Evolutionary conservation across 768 basidiomycete genomes (phyloP).

Genomic region (Rhizopogon vinicolor): DNA sequence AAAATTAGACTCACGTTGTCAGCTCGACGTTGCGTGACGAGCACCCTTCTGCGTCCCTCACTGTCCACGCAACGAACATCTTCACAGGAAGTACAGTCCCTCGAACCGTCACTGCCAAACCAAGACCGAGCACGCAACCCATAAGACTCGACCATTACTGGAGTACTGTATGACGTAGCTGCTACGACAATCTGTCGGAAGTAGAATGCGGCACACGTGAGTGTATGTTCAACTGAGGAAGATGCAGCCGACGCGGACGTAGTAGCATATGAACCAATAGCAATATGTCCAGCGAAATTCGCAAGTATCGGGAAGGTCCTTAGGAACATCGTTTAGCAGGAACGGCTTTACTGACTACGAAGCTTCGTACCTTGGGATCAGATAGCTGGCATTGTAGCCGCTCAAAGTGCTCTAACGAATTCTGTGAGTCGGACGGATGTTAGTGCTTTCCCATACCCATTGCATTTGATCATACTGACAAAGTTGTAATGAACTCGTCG

Average conservation of each 20-base stretch:
- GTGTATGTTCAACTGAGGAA: conserved; percentile 25
- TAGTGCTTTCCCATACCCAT: too few relatives aligned
- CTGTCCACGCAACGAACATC: conserved; percentile 48
- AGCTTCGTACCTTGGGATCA: too few relatives aligned
- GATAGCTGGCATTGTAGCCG: too few relatives aligned
- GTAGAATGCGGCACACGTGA: conserved; percentile 75
- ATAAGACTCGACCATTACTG: conserved; percentile 68
- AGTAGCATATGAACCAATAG: conserved; percentile 56
- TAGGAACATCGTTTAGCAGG: too few relatives aligned
- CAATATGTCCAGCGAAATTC: too few relatives aligned
- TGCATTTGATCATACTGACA: too few relatives aligned
- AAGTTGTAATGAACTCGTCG: too few relatives aligned
- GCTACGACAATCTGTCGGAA: conserved; percentile 80
- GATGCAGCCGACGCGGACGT: conserved; percentile 25
- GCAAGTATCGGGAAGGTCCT: too few relatives aligned
- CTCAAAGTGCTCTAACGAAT: too few relatives aligned
- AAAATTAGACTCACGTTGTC: conserved; percentile 46
- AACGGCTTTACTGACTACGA: too few relatives aligned
- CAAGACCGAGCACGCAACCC: conserved; percentile 75
- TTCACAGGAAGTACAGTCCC: conserved; percentile 55
- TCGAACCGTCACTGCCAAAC: conserved; percentile 56
- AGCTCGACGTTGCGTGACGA: conserved; percentile 58
- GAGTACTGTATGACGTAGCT: conserved; percentile 49
- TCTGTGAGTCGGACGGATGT: too few relatives aligned
- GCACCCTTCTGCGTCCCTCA: conserved; percentile 38